Evolutionary conservation across 2,329 filamentous ascomycete genomes (phyloP).

Genomic region (Xylariaceae sp.): DNA sequence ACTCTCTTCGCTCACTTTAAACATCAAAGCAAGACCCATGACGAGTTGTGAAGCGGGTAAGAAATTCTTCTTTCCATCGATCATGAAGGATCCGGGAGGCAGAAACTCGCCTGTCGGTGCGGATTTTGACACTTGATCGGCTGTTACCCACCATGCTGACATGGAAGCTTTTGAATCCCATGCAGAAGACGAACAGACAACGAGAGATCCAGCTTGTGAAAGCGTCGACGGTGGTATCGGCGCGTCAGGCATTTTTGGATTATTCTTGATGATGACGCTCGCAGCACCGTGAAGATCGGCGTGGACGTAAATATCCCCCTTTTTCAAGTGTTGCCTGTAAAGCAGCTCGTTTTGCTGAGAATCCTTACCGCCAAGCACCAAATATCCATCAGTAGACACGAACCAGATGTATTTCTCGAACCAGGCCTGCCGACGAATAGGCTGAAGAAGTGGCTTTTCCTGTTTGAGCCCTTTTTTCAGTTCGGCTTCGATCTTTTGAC

Average conservation of each 20-base stretch:
- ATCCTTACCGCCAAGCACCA: slow-evolving; percentile 86
- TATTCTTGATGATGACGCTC: slow-evolving; percentile 87
- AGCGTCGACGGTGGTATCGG: slow-evolving; percentile 89
- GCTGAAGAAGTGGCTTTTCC: slow-evolving; percentile 81
- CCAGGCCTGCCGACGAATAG: slow-evolving; percentile 80
- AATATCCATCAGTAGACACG: slow-evolving; percentile 88
- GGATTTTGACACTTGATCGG: slow-evolving; percentile 85
- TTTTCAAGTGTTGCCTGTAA: slow-evolving; percentile 80
- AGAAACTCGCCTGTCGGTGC: slow-evolving; percentile 75
- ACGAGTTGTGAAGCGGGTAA: slow-evolving; percentile 81
- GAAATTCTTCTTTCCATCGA: slow-evolving; percentile 85
- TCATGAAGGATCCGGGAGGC: slow-evolving; percentile 69
- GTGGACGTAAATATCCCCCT: slow-evolving; percentile 87
- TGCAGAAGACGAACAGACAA: slow-evolving; percentile 78
- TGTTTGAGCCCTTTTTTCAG: slow-evolving; percentile 84
- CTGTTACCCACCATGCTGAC: slow-evolving; percentile 92
- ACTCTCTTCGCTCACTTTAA: slow-evolving; percentile 83
- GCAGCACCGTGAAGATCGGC: slow-evolving; percentile 82
- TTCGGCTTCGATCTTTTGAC: slow-evolving; percentile 80
- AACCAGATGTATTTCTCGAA: slow-evolving; percentile 98
- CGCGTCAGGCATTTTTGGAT: slow-evolving; percentile 66
- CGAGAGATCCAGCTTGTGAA: slow-evolving; percentile 80
- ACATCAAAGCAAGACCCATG: slow-evolving; percentile 82
- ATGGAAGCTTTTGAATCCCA: slow-evolving; percentile 97
- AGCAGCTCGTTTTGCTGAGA: slow-evolving; percentile 84